Evolutionary conservation across 345 rosid genomes (phyloP).

Genomic region (Pugionium dolabratum): DNA sequence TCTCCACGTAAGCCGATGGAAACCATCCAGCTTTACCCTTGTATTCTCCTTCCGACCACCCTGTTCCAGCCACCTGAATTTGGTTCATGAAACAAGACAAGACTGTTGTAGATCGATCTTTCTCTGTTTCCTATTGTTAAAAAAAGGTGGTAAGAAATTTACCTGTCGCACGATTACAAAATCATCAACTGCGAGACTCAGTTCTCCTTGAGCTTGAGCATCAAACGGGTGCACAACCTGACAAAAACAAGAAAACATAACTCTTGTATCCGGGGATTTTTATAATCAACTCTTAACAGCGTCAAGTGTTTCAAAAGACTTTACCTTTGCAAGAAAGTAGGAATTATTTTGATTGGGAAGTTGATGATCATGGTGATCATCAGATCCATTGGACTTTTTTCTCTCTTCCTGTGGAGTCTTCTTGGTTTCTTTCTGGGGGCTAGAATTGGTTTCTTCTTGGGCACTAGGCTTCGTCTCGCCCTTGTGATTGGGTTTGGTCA

Average conservation of each 20-base stretch:
- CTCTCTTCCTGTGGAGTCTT: constrained; percentile 6
- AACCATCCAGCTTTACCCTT: constrained; percentile 92
- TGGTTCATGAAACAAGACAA: constrained; percentile 12
- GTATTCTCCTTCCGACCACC: constrained; percentile 96
- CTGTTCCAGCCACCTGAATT: constrained; percentile 72
- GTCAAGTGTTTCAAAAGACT: not conserved
- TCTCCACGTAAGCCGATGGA: constrained; percentile 79
- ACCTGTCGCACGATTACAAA: constrained; percentile 87
- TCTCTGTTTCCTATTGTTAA: constrained; percentile 5
- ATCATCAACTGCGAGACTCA: constrained; percentile 70
- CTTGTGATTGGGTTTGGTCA: not conserved
- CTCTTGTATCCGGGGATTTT: not conserved
- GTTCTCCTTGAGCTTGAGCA: constrained; percentile 83
- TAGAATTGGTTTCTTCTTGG: constrained; percentile 8
- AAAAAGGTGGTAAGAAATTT: constrained; percentile 15
- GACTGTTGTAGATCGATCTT: not conserved
- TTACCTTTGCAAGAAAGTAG: constrained; percentile 44
- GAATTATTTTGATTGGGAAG: not conserved
- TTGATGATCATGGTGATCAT: no score
- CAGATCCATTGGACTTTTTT: no score
- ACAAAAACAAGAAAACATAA: constrained; percentile 2
- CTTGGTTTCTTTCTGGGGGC: constrained; percentile 14
- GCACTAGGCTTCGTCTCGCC: constrained; percentile 1
- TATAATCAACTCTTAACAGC: not conserved
- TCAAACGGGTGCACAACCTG: constrained; percentile 92